Conservation (phyloP, 179 eudicot genomes). For the Kewa caespitosa region DNA sequence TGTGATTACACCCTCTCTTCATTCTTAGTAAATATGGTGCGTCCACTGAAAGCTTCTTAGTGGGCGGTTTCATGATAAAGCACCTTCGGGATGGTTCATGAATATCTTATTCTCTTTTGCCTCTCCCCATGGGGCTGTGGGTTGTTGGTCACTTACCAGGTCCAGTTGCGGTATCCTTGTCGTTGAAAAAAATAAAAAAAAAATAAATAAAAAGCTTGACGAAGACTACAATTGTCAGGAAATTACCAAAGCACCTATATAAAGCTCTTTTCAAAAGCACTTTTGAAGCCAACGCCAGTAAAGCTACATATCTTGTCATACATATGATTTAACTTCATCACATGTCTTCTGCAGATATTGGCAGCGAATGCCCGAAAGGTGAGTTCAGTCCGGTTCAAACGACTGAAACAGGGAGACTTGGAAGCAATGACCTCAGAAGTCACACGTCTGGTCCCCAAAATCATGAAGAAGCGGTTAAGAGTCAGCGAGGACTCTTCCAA, state of each 20-base stretch:
- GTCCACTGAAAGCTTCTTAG: too few relatives aligned
- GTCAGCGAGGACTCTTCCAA: constrained; percentile 28
- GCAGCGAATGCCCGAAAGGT: constrained; percentile 21
- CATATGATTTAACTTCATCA: neutral
- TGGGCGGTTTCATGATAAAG: too few relatives aligned
- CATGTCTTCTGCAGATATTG: constrained; percentile 48
- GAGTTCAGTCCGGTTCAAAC: constrained; percentile 20
- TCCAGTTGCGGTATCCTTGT: neutral
- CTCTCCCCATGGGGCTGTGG: too few relatives aligned
- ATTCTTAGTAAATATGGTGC: too few relatives aligned
- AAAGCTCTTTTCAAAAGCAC: neutral
- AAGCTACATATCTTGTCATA: neutral
- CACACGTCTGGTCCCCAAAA: constrained; percentile 45
- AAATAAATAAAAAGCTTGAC: neutral
- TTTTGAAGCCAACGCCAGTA: neutral
- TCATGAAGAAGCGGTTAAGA: constrained; percentile 47
- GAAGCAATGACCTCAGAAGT: constrained; percentile 33
- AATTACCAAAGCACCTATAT: too few relatives aligned
- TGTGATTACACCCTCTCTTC: too few relatives aligned
- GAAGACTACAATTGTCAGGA: too few relatives aligned
- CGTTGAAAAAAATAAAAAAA: too few relatives aligned
- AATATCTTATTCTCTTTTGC: too few relatives aligned
- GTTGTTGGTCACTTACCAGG: neutral
- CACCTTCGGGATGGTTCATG: too few relatives aligned
- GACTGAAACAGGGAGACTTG: constrained; percentile 21